Base-by-base conservation (phyloP, 2,329 filamentous ascomycete species). In the Catunica adiposa region DNA sequence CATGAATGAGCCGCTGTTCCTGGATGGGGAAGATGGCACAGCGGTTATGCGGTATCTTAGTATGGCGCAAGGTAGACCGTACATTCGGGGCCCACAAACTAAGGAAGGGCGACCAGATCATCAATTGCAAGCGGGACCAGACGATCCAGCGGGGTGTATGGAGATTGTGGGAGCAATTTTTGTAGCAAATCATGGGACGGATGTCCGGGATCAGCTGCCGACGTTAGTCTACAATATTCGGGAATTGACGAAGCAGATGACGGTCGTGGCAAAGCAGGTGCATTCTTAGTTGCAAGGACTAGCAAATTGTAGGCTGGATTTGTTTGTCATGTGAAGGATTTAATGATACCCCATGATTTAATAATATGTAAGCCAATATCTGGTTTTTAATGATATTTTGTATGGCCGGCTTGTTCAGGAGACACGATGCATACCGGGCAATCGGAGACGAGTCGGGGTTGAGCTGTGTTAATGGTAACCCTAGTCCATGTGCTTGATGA, bases 211-310 rank as follows among this genome's bases (percentile, higher is more conserved):
- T 29, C 64, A 66, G 6, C 61, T 73, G 58, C 78, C 82, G 11
- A 76, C 81, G 0, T 71, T 87, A 47, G 80, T 85, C 1, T 81
- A 84, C 61, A 86, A 85, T 59, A 64, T 86, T 51, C 75, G 80
- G 48, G 73, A 79, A 48, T 66, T 86, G 61, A 75, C 86, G 62
- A 74, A 74, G 59, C 79, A 81, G 60, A 65, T 85, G 54, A 75
- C 76, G 9, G 37, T 40, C 3, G 70, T 72, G 61, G 75, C 75
- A 3, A 73, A 75, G 8, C 54, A 54, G 29, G 54, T 58, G n/a
- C 51, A 58, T 40, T 37, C 50, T 17, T 52, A 38, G 17, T 20
- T 52, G 22, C 11, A 8, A 48, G 20, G 23, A 15, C 5, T 25
- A 7, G n/a, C 15, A n/a, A 8, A 25, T 23, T 25, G 44, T 1